A percentile compares a stretch with the other conserved stretches of the same genome.
Evolutionary conservation across 2,329 filamentous ascomycete genomes (phyloP).

Genomic region (Annulohypoxylon truncatum): DNA sequence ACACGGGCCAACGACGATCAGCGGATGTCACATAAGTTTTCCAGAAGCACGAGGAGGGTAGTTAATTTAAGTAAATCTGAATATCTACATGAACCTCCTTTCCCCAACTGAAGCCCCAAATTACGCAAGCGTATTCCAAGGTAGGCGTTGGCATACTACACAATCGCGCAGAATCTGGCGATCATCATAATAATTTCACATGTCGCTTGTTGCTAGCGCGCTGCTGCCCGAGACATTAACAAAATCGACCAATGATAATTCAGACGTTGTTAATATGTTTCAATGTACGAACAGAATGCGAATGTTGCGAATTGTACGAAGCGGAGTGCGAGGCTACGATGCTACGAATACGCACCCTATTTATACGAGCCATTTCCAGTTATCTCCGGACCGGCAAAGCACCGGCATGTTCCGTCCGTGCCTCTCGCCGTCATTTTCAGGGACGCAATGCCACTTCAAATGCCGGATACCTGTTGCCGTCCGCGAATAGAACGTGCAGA

Average conservation of each 20-base stretch:
- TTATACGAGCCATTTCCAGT: neutral
- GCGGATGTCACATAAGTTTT: neutral
- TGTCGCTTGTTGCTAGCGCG: neutral
- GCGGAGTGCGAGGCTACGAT: constrained; percentile 4
- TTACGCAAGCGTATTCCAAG: neutral
- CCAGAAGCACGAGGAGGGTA: neutral
- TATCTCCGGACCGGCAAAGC: neutral
- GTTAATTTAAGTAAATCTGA: constrained; percentile 16
- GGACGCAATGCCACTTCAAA: neutral
- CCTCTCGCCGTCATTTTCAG: neutral
- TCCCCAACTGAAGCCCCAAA: neutral
- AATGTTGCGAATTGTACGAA: too few species aligned
- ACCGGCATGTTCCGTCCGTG: neutral
- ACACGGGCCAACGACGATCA: neutral
- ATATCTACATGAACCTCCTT: neutral
- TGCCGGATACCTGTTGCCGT: neutral
- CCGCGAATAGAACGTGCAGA: neutral
- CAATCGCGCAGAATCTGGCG: neutral
- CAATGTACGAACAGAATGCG: neutral
- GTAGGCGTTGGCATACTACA: neutral
- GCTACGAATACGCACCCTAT: constrained; percentile 14
- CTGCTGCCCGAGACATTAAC: neutral
- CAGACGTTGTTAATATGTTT: constrained; percentile 5
- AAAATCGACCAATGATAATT: neutral
- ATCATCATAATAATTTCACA: constrained; percentile 11